Base-by-base conservation (phyloP, 139 green algal species). In the Mesotaenium endlicherianum region DNA sequence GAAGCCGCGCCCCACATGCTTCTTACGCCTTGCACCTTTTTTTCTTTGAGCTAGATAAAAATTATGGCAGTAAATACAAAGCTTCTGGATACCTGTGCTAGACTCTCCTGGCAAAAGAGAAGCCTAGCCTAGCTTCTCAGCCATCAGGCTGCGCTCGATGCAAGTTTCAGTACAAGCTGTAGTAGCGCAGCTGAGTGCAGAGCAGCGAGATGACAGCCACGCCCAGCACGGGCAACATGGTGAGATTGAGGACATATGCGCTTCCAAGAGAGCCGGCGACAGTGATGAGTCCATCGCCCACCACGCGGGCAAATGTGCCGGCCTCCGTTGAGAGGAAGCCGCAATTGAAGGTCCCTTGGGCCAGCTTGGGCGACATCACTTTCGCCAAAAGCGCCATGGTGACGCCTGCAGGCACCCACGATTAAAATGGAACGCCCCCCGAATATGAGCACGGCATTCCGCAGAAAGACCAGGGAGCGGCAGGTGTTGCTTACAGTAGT, bases 361-460 rank as follows among this genome's bases (percentile, higher is more conserved):
- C 38, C 30, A 89, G 41, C 31, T 40, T 38, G 17, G 67, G 67
- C 1, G 83, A 85, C 83, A 88, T 89, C 1, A 86, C 53, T 60
- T 83, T 90, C 11, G 83, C 90, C 30, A 88, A 31, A 0, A 88
- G 67, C 3, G 83, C 31, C 86, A 88, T 81, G n/a, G n/a, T 87
- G 26, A 88, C 83, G 30, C 81, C 81, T 87, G 74, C 43, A 45
- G 4, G n/a, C 36, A 83, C 59, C 11, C 8, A 75, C 64, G 16
- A 16, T 11, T 75, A 75, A 39, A 53, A n/a, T n/a, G n/a, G n/a
- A n/a, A n/a, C n/a, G n/a, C n/a, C n/a, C n/a, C n/a, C n/a, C n/a
- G n/a, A n/a, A n/a, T n/a, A n/a, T n/a, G n/a, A n/a, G n/a, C n/a
- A 59, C 44, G 36, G 70, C 47, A 59, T 44, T 72, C n/a, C n/a